Base-by-base conservation (phyloP, 768 basidiomycete genomes). In the Tylopilus cervinicoccineus region DNA sequence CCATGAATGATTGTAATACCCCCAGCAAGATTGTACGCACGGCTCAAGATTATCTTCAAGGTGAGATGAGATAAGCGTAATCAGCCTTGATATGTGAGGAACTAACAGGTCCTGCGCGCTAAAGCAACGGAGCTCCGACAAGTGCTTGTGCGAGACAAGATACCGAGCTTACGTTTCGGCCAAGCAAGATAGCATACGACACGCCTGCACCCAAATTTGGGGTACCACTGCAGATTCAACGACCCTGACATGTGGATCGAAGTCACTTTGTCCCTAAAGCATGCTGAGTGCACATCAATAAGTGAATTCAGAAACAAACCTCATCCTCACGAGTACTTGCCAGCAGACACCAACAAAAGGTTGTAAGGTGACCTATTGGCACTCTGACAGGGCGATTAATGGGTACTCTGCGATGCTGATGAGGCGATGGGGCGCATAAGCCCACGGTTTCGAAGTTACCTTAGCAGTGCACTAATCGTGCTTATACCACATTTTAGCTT, bases 341-440 rank as follows among this genome's bases (percentile, higher is more conserved):
- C 59, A 82, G 57, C 16, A 91, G 68, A 9, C 76, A 72, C 22
- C 70, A 60, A 22, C 74, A 71, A 27, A 90, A 75, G 37, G 75
- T 73, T 12, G 76, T 71, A 16, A 90, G 56, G 32, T 71, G 60
- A 5, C 87, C 89, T n/a, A 88, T 57, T 1, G 90, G 88, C 9
- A 92, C 60, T 52, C 76, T 73, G 0, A 92, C 80, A 16, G 86
- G 80, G 9, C 89, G 79, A 37, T 76, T 71, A 2, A 74, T 72
- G 3, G 74, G 64, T 12, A 81, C 69, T 38, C 86, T 89, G 50
- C 4, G 31, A 5, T 24, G 14, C 23, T 43, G 24, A 42, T 51
- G 31, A 47, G 47, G 46, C 13, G 37, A 29, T 48, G 11, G 24
- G 44, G 14, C 26, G 44, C 29, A 8, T 19, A 16, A 29, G 31